These are phyloP conservation scores for Russula lepida DNA, from an alignment of 768 basidiomycete species.

Conservation along the genomic window DNA sequence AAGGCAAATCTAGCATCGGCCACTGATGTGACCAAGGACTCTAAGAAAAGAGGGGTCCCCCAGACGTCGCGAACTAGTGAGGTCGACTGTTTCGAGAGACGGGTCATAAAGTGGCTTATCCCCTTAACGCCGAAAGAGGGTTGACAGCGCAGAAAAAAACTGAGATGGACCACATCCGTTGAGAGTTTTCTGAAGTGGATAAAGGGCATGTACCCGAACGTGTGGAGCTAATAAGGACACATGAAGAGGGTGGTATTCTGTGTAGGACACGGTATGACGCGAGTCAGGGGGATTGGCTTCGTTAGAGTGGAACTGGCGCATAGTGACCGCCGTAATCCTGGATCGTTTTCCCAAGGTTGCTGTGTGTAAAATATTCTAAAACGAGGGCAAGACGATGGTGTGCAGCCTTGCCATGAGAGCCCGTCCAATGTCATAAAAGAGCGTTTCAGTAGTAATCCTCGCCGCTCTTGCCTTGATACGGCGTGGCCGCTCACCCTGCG, in stretches of 20 bases:
- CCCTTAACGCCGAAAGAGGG: not conserved
- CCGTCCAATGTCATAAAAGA: not conserved
- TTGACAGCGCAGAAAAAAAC: not conserved
- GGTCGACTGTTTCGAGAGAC: not conserved
- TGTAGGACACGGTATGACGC: constrained; percentile 5
- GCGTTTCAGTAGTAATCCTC: not conserved
- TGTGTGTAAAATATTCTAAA: not conserved
- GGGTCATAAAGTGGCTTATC: not conserved
- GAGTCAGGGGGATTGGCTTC: not conserved
- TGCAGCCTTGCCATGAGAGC: not conserved
- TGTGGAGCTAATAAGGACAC: not conserved
- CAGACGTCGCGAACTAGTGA: not conserved
- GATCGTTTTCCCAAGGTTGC: not conserved
- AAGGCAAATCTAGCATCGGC: not conserved
- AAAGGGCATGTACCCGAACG: not conserved
- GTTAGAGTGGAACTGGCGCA: not conserved
- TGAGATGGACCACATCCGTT: not conserved
- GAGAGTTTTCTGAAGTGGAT: not conserved
- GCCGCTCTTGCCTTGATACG: not conserved
- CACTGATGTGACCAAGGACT: not conserved
- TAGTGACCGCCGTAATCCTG: not conserved
- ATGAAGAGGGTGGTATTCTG: not conserved
- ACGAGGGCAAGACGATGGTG: not conserved
- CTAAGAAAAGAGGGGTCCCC: not conserved
- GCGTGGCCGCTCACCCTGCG: not conserved